Percentiles rank a stretch among this genome's conserved stretches.
phyloP scores from a whole-genome alignment of 106 monocot species.

The Dioscorea dumetorum region DNA sequence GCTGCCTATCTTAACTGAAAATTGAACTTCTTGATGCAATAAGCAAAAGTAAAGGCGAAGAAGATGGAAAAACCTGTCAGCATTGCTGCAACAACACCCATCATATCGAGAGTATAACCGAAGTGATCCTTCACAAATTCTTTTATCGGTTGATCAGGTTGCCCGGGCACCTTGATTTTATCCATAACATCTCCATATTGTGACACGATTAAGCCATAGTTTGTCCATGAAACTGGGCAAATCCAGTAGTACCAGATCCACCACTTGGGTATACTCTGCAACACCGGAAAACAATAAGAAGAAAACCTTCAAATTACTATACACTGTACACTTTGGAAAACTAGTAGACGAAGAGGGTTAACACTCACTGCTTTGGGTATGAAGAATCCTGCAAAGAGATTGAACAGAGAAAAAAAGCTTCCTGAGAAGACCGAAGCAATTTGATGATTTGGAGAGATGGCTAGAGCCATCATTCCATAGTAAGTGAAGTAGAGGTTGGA shows the following conservation, averaged over 20 bases:
- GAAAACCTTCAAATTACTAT: neutral
- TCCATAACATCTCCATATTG: slow-evolving; percentile 65
- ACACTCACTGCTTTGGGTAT: slow-evolving; percentile 52
- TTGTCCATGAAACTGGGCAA: slow-evolving; percentile 59
- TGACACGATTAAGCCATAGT: slow-evolving; percentile 59
- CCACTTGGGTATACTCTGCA: slow-evolving; percentile 68
- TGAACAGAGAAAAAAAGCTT: slow-evolving; percentile 44
- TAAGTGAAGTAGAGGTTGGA: slow-evolving; percentile 61
- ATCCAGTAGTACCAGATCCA: slow-evolving; percentile 84
- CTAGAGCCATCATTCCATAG: slow-evolving; percentile 70
- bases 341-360: neutral
- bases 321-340: neutral
- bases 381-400: slow-evolving; percentile 80
- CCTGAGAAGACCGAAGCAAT: slow-evolving; percentile 31
- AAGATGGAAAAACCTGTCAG: slow-evolving; percentile 46
- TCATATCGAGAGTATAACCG: slow-evolving; percentile 43
- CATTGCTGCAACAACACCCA: slow-evolving; percentile 41
- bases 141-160: slow-evolving; percentile 18
- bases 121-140: slow-evolving; percentile 41
- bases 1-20: slow-evolving; percentile 56
- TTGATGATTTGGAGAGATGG: slow-evolving; percentile 50
- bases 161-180: slow-evolving; percentile 35
- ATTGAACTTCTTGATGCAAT: slow-evolving; percentile 52
- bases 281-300: neutral
- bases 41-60: slow-evolving; percentile 61